phyloP scores from a whole-genome alignment of 2,329 filamentous ascomycete species.

The Magnaporthiopsis rhizophila region DNA sequence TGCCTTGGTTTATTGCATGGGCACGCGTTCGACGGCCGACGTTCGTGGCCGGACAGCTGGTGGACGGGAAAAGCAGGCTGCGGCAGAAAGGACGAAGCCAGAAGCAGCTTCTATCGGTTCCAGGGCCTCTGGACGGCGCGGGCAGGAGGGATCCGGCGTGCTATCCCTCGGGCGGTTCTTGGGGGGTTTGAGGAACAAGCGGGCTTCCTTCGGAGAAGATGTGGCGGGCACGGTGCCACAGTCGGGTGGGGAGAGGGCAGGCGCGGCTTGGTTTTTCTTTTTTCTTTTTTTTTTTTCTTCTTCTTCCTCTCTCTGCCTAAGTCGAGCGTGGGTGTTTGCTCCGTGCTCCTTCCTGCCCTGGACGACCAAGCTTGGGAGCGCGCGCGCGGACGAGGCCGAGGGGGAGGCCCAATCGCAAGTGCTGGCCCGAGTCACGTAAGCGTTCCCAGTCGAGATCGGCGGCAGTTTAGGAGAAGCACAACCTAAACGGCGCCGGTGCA shows the following conservation, averaged over 20 bases:
- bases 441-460: not conserved
- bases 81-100: not conserved
- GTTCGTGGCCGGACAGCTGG: not conserved
- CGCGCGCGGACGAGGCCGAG: not conserved
- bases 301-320: not conserved
- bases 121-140: not conserved
- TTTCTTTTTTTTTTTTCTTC: not conserved
- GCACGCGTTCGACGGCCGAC: not conserved
- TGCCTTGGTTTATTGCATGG: not conserved
- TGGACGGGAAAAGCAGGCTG: not conserved
- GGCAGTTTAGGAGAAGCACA: not conserved
- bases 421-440: not conserved
- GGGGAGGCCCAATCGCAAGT: not conserved
- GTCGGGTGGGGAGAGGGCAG: not conserved
- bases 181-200: not conserved
- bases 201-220: not conserved
- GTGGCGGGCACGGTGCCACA: not conserved
- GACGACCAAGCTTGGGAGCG: not conserved
- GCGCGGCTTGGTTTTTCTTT: too few species aligned
- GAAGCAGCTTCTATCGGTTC: not conserved
- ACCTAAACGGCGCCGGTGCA: not conserved
- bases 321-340: not conserved
- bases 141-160: not conserved
- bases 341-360: not conserved
- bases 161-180: not conserved